phyloP scores from a whole-genome alignment of 257 asterid species.

The Pogostemon cablin region DNA sequence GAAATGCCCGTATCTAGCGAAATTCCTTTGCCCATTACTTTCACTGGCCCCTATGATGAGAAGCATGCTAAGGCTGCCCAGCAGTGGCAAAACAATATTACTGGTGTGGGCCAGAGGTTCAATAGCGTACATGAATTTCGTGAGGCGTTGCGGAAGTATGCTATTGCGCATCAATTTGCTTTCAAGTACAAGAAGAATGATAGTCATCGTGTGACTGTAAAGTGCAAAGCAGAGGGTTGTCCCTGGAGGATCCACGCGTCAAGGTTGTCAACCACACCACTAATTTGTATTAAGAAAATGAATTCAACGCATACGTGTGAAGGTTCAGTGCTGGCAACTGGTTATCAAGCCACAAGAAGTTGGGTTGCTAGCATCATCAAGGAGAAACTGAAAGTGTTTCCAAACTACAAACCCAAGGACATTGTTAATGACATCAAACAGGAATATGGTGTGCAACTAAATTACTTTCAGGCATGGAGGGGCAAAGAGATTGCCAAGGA shows the following conservation, averaged over 20 bases:
- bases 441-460: conserved; percentile 91
- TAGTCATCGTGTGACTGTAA: conserved; percentile 96
- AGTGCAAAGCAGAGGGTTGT: conserved; percentile 94
- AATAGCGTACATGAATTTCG: conserved; percentile 96
- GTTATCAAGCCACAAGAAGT: conserved; percentile 91
- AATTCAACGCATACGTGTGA: conserved; percentile 90
- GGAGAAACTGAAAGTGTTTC: conserved; percentile 84
- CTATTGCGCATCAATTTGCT: conserved; percentile 93
- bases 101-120: conserved; percentile 97
- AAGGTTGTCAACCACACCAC: conserved; percentile 90
- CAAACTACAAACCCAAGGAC: conserved; percentile 94
- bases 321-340: conserved; percentile 64
- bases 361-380: conserved; percentile 99
- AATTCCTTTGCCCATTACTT: conserved; percentile 56
- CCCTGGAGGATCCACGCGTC: conserved; percentile 99
- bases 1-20: conserved; percentile 53
- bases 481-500: conserved; percentile 98
- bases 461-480: conserved; percentile 99
- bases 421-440: conserved; percentile 88
- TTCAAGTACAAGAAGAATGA: conserved; percentile 96
- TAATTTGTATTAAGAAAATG: conserved; percentile 96
- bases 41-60: conserved; percentile 54
- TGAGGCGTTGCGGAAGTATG: conserved; percentile 86
- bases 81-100: conserved; percentile 86
- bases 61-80: conserved; percentile 80